Base-by-base conservation (phyloP, 176 grass and related monocot species). In the Dactylis glomerata region DNA sequence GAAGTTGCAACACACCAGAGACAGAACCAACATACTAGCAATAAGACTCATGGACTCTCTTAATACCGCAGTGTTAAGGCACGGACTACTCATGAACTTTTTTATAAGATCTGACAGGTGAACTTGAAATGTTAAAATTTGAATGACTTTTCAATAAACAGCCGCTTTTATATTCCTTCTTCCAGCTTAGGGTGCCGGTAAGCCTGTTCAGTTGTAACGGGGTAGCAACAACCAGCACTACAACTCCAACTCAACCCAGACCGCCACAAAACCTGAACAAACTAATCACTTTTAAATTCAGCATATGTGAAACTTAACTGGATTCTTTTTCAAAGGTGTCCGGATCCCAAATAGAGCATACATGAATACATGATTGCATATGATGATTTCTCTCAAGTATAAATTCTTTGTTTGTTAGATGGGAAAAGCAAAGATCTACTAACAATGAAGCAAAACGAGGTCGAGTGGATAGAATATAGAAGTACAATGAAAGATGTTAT, bases 401-500 rank as follows among this genome's bases (percentile, higher is more conserved):
- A 5, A 24, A 32, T 58, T 1, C 41, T 59, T 89, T 27, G 0
- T 88, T 16, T 16, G 76, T 75, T 85, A 98, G 96, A 98, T 92
- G 96, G 96, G 1, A 98, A 98, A 68, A 98, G 96, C 81, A 95
- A 98, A 90, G 96, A 95, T 92, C 80, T 95, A 17, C 69, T 94
- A 74, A 95, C 91, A 24, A 98, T 95, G 96, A 95, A 94, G 70
- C 96, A 92, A 56, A 91, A 95, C 0, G 89, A 98, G 78, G 40
- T 66, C 10, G 96, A 98, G 36, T 98, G 96, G 93, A 89, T 86
- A 24, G 91, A 95, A 78, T 95, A 95, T 11, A 62, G 83, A 85
- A 89, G 67, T 70, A 85, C 76, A 0, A 80, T 95, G 1, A 86
- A 88, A 1, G 89, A 91, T 89, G 76, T 94, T 40, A 79, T 95